Conservation (phyloP, 352 stramenopile genomes). For the Globisporangium cylindrosporum region DNA sequence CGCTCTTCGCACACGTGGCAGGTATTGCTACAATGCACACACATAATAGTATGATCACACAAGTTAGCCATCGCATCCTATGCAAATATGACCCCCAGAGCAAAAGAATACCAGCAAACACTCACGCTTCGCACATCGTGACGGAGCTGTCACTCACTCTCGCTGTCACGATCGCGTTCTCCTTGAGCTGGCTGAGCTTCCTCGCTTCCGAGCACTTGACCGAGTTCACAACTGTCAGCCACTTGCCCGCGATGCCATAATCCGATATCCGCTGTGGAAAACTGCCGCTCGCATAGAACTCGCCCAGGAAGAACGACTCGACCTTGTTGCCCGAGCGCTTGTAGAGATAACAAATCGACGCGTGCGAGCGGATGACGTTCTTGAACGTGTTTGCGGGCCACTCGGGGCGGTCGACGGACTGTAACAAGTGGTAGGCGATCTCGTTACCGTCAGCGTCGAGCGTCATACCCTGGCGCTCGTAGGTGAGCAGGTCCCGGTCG, state of each 20-base stretch:
- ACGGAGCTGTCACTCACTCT: neutral
- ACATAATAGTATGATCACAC: neutral
- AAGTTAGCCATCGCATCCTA: neutral
- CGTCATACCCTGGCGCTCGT: constrained; percentile 44
- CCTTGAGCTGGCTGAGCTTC: constrained; percentile 14
- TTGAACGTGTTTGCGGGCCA: constrained; percentile 25
- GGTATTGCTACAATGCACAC: constrained; percentile 14
- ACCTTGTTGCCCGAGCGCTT: constrained; percentile 10
- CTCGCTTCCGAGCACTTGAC: constrained; percentile 24
- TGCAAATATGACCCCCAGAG: neutral
- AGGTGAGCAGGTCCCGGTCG: constrained; percentile 48
- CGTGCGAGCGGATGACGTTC: constrained; percentile 25
- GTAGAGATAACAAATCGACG: constrained; percentile 39
- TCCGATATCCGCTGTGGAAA: constrained; percentile 30
- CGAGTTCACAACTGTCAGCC: constrained; percentile 32
- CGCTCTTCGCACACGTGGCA: constrained; percentile 10
- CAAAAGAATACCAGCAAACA: neutral
- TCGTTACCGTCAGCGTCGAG: constrained; percentile 28
- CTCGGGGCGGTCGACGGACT: constrained; percentile 37
- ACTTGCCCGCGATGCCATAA: constrained; percentile 32
- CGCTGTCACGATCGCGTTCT: neutral
- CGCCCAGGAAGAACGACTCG: constrained; percentile 35
- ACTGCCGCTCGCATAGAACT: constrained; percentile 29
- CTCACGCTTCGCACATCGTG: neutral
- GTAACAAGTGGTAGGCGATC: constrained; percentile 43